Evolutionary conservation across 164 flowering plant species (phyloP).

Genomic region (Macadamia tetraphylla): DNA sequence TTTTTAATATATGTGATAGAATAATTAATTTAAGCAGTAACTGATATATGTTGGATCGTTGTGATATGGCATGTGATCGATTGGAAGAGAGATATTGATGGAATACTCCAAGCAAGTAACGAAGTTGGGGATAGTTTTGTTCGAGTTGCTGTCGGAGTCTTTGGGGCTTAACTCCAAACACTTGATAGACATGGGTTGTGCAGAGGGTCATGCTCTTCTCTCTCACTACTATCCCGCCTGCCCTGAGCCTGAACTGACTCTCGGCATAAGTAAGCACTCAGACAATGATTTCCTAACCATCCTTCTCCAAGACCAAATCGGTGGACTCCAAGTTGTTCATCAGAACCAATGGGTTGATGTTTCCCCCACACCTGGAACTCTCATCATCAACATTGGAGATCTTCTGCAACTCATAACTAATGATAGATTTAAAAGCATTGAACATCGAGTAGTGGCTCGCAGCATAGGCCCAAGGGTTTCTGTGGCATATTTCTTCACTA

Average conservation of each 20-base stretch:
- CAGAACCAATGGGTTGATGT: slow-evolving; percentile 39
- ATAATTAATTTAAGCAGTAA: too few species aligned
- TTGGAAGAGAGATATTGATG: slow-evolving; percentile 22
- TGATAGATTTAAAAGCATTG: slow-evolving; percentile 23
- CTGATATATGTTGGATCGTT: too few species aligned
- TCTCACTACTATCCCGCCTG: slow-evolving; percentile 45
- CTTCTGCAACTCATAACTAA: slow-evolving; percentile 37
- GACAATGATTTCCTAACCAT: slow-evolving; percentile 37
- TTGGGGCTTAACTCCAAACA: slow-evolving; percentile 20
- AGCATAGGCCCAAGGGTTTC: slow-evolving; percentile 31
- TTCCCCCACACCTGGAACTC: slow-evolving; percentile 26
- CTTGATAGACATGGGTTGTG: slow-evolving; percentile 20
- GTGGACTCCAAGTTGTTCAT: slow-evolving; percentile 43
- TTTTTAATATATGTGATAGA: neutral
- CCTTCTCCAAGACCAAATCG: slow-evolving; percentile 39
- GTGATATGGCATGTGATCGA: neutral
- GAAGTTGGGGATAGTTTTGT: slow-evolving; percentile 12
- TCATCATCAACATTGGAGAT: slow-evolving; percentile 38
- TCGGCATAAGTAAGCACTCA: slow-evolving; percentile 31
- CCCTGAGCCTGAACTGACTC: slow-evolving; percentile 41
- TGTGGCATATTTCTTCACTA: slow-evolving; percentile 27
- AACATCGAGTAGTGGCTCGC: slow-evolving; percentile 31
- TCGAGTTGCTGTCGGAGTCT: slow-evolving; percentile 25
- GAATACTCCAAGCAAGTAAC: slow-evolving; percentile 16
- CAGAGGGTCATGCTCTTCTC: slow-evolving; percentile 3